Evolutionary conservation across 1,284 basidiomycete genomes (phyloP).

Genomic region (Termitomyces sp.): DNA sequence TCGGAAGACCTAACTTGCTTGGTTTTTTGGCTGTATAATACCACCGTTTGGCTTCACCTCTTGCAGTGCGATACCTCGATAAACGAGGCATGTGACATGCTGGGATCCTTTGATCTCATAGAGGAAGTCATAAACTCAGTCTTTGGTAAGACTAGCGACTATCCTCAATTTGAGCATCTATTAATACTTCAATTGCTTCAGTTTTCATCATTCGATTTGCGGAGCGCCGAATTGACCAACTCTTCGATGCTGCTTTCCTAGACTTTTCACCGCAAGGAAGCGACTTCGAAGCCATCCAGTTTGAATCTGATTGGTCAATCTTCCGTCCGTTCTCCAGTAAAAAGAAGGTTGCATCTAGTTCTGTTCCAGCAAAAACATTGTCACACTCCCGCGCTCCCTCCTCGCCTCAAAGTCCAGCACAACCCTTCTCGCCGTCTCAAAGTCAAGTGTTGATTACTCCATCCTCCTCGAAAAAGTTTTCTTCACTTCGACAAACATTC

Average conservation of each 20-base stretch:
- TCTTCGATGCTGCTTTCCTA: constrained; percentile 81
- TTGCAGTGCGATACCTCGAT: constrained; percentile 80
- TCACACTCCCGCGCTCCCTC: constrained; percentile 34
- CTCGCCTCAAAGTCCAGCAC: constrained; percentile 41
- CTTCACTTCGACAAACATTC: constrained; percentile 60
- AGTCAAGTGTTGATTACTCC: constrained; percentile 32
- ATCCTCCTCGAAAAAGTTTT: constrained; percentile 48
- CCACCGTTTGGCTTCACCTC: constrained; percentile 85
- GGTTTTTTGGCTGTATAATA: constrained; percentile 94
- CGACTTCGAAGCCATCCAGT: constrained; percentile 80
- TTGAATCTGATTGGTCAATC: constrained; percentile 95
- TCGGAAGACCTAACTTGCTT: constrained; percentile 83
- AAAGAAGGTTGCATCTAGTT: constrained; percentile 38
- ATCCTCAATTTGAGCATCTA: background rate
- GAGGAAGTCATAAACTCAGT: constrained; percentile 93
- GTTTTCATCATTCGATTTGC: constrained; percentile 95
- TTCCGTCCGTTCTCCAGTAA: constrained; percentile 75
- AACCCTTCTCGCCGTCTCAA: constrained; percentile 46
- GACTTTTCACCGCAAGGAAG: constrained; percentile 80
- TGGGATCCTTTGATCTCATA: constrained; percentile 75
- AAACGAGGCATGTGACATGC: constrained; percentile 69
- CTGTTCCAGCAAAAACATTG: constrained; percentile 28
- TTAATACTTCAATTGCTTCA: constrained; percentile 26
- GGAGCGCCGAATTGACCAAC: constrained; percentile 82
- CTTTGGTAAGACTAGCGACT: constrained; percentile 57